A percentile compares a stretch with the other conserved stretches of the same genome.
These are phyloP conservation scores for Tetrahymena elliotti DNA, from an alignment of 73 alveolate genomes.

Conservation along the genomic window DNA sequence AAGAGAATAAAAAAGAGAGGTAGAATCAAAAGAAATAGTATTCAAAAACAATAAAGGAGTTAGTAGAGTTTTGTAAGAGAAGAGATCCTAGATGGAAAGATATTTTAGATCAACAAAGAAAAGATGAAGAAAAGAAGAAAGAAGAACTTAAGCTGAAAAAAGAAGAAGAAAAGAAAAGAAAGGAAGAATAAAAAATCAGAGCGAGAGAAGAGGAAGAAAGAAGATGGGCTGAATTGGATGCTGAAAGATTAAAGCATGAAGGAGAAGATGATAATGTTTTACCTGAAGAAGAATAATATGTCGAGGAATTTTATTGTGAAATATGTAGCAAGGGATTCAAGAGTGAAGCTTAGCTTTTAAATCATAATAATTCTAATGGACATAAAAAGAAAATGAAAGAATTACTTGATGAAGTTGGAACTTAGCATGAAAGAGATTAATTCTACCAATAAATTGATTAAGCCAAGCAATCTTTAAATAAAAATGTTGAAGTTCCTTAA, in stretches of 20 bases:
- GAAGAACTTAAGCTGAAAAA: slow-evolving; percentile 40
- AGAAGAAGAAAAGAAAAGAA: slow-evolving; percentile 13
- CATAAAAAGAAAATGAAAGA: slow-evolving; percentile 62
- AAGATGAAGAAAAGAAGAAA: slow-evolving; percentile 25
- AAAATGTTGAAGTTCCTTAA: slow-evolving; percentile 21
- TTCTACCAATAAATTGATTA: background rate
- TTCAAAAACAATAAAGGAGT: slow-evolving; percentile 47
- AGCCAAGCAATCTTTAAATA: background rate
- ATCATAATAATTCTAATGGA: slow-evolving; percentile 65
- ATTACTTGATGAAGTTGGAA: slow-evolving; percentile 12
- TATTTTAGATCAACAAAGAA: slow-evolving; percentile 6
- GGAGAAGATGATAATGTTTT: slow-evolving; percentile 40
- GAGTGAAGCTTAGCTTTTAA: slow-evolving; percentile 61
- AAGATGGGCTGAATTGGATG: slow-evolving; percentile 32
- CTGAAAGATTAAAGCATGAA: slow-evolving; percentile 26
- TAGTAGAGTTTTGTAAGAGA: slow-evolving; percentile 59
- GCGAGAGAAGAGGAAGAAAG: slow-evolving; percentile 45
- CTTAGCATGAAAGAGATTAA: background rate
- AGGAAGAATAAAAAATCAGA: slow-evolving; percentile 37
- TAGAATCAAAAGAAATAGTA: slow-evolving; percentile 62
- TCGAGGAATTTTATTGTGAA: slow-evolving; percentile 52
- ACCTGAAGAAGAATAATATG: slow-evolving; percentile 15
- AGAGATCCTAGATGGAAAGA: slow-evolving; percentile 65
- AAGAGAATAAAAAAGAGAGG: slow-evolving; percentile 74
- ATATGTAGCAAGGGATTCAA: slow-evolving; percentile 72